Conservation (phyloP, 768 basidiomycete species). For the Cubamyces lactineus region DNA sequence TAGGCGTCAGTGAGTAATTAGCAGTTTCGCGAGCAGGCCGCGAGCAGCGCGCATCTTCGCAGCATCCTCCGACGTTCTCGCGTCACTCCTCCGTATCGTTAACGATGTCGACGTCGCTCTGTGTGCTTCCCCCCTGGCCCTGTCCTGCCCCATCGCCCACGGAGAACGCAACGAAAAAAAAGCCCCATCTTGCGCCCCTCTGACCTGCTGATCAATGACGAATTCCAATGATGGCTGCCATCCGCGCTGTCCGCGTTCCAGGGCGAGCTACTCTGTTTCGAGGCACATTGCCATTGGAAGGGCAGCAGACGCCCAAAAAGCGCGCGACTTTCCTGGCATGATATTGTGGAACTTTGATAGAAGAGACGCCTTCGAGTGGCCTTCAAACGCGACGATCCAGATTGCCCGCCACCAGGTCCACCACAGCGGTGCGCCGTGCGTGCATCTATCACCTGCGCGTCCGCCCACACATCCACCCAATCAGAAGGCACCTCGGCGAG, state of each 20-base stretch:
- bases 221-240: slow-evolving; percentile 1
- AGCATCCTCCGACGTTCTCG: slow-evolving; percentile 10
- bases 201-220: slow-evolving; percentile 1
- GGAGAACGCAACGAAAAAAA: neutral
- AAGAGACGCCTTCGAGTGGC: neutral
- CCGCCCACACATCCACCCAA: neutral
- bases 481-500: neutral
- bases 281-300: neutral
- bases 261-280: neutral
- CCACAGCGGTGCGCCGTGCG: neutral
- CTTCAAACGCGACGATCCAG: neutral
- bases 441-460: neutral
- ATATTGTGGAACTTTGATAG: neutral
- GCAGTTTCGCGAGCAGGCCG: no score
- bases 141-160: neutral
- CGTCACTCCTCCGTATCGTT: neutral
- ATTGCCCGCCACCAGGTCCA: neutral
- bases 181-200: neutral
- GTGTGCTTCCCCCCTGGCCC: neutral
- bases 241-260: slow-evolving; percentile 2
- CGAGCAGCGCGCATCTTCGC: no score
- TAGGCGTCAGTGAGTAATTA: no score
- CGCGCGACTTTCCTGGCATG: no score
- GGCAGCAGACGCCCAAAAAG: no score
- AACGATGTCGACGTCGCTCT: neutral